Evolutionary conservation across 2,329 filamentous ascomycete genomes (phyloP).

Genomic region (Alternaria arborescens): DNA sequence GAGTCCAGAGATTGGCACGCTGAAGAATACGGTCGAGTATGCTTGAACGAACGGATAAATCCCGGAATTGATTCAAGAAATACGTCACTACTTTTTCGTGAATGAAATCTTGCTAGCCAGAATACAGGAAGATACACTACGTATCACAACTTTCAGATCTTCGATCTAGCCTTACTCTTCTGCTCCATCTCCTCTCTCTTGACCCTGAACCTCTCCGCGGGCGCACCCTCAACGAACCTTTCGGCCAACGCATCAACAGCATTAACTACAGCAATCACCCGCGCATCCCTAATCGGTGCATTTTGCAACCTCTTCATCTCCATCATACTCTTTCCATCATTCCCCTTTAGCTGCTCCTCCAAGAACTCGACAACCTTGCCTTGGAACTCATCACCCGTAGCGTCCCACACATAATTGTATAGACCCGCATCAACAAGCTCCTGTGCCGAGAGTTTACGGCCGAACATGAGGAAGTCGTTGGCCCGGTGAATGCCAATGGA

Average conservation of each 20-base stretch:
- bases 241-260: constrained; percentile 59
- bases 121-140: not conserved
- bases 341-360: constrained; percentile 54
- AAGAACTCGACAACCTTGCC: constrained; percentile 54
- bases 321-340: constrained; percentile 63
- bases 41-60: constrained; percentile 20
- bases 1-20: constrained; percentile 40
- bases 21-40: constrained; percentile 45
- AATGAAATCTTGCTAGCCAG: not conserved
- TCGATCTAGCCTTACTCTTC: constrained; percentile 44
- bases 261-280: constrained; percentile 59
- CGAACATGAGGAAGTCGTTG: constrained; percentile 64
- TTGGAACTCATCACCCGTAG: constrained; percentile 54
- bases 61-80: not conserved
- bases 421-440: constrained; percentile 57
- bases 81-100: not conserved
- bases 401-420: constrained; percentile 58
- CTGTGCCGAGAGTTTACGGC: constrained; percentile 54
- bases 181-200: constrained; percentile 50
- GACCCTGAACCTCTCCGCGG: constrained; percentile 54
- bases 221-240: constrained; percentile 59
- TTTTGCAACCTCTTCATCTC: constrained; percentile 62
- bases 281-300: constrained; percentile 53
- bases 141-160: constrained; percentile 30
- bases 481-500: constrained; percentile 60